Evolutionary conservation across 768 basidiomycete species (phyloP).

Genomic region (Fomitopsis pulvina): DNA sequence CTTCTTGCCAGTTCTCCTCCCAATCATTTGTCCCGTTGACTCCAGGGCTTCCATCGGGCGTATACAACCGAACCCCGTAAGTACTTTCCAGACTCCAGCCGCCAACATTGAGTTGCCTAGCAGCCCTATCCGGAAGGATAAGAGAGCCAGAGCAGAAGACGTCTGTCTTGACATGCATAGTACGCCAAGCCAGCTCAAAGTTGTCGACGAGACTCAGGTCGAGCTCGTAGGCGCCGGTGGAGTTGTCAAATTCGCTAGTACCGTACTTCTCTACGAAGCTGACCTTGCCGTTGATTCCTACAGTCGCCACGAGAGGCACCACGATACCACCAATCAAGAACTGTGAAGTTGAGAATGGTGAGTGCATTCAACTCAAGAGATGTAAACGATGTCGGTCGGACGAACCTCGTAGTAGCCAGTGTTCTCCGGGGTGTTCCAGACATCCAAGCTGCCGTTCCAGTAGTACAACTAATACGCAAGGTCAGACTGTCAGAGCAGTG

Average conservation of each 20-base stretch:
- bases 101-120: slow-evolving; percentile 57
- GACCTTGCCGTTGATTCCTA: slow-evolving; percentile 79
- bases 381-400: background rate
- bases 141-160: slow-evolving; percentile 76
- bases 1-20: slow-evolving; percentile 59
- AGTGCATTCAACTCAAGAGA: background rate
- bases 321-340: slow-evolving; percentile 52
- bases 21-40: slow-evolving; percentile 74
- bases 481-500: background rate
- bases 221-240: slow-evolving; percentile 76
- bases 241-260: slow-evolving; percentile 53
- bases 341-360: too few species aligned
- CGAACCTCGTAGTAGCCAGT: slow-evolving; percentile 64
- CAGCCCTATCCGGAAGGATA: slow-evolving; percentile 69
- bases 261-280: slow-evolving; percentile 72
- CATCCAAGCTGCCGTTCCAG: slow-evolving; percentile 34
- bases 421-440: slow-evolving; percentile 60
- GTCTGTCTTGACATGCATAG: slow-evolving; percentile 70
- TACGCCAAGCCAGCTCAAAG: slow-evolving; percentile 52
- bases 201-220: slow-evolving; percentile 50
- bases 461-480: slow-evolving; percentile 19
- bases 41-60: slow-evolving; percentile 60
- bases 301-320: slow-evolving; percentile 66
- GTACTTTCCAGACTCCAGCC: slow-evolving; percentile 71
- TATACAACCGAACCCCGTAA: slow-evolving; percentile 66